Conservation (phyloP, 2,329 filamentous ascomycete genomes). For the Cladophialophora exuberans region DNA sequence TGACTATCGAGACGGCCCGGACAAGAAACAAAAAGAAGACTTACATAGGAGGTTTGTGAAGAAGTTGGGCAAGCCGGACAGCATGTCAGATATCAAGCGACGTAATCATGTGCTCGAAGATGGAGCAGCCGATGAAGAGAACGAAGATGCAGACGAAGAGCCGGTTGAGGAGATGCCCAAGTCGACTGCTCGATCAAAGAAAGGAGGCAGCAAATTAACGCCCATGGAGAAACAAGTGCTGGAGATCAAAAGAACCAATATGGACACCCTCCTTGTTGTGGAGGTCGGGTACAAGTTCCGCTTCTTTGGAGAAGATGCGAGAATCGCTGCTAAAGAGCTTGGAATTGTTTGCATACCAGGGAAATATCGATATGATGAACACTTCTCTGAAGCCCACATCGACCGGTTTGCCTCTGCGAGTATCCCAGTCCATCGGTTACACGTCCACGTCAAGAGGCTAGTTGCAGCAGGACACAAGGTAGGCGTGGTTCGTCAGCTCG, state of each 20-base stretch:
- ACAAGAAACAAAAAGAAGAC: constrained; percentile 65
- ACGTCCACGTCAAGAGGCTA: constrained; percentile 91
- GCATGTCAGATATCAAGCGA: constrained; percentile 69
- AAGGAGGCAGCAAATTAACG: constrained; percentile 80
- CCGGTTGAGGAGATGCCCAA: constrained; percentile 55
- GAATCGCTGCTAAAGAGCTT: constrained; percentile 83
- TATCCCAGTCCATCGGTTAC: constrained; percentile 86
- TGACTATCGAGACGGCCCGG: constrained; percentile 46
- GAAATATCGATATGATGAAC: constrained; percentile 92
- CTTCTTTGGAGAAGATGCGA: constrained; percentile 94
- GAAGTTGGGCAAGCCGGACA: constrained; percentile 85
- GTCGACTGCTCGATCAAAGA: constrained; percentile 60
- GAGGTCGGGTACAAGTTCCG: constrained; percentile 98
- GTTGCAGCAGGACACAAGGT: constrained; percentile 94
- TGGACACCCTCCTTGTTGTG: constrained; percentile 87
- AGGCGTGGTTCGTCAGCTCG: constrained; percentile 89
- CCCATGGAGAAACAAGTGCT: constrained; percentile 93
- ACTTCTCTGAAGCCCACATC: constrained; percentile 88
- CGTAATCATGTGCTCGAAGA: constrained; percentile 59
- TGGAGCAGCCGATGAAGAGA: constrained; percentile 56
- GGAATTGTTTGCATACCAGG: constrained; percentile 97
- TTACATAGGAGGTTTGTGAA: constrained; percentile 85
- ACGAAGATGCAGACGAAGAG: constrained; percentile 63
- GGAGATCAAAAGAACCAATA: constrained; percentile 88
- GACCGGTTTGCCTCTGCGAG: constrained; percentile 93